Percentiles rank a stretch among this genome's conserved stretches.
phyloP scores from a whole-genome alignment of 2,329 filamentous ascomycete genomes.

The Elsinoe australis region DNA sequence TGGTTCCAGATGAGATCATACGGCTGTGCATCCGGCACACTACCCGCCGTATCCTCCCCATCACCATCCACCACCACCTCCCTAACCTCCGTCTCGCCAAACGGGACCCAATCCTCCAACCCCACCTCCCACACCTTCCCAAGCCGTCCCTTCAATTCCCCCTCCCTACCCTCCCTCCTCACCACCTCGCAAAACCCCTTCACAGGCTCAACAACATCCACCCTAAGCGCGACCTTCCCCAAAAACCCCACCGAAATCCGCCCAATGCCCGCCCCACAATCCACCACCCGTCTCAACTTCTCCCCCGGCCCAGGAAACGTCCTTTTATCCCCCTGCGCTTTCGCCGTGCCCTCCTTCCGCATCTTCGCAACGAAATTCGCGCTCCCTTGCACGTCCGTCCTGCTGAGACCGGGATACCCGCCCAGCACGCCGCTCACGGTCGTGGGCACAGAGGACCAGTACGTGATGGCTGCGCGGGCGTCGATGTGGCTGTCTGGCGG shows the following conservation, averaged over 20 bases:
- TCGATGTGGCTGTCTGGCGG: constrained; percentile 39
- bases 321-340: constrained; percentile 20
- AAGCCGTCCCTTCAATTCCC: constrained; percentile 29
- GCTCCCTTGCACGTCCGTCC: constrained; percentile 64
- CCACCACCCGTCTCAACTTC: constrained; percentile 41
- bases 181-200: constrained; percentile 67
- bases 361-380: constrained; percentile 63
- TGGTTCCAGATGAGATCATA: constrained; percentile 87
- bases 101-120: constrained; percentile 59
- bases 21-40: constrained; percentile 24
- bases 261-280: constrained; percentile 67
- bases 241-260: constrained; percentile 73
- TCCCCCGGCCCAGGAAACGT: constrained; percentile 24
- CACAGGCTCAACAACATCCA: constrained; percentile 83
- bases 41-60: background rate
- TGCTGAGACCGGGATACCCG: constrained; percentile 59
- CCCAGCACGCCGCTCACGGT: constrained; percentile 72
- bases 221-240: constrained; percentile 57
- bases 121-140: constrained; percentile 65
- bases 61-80: background rate
- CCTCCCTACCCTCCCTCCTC: constrained; percentile 30
- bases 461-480: constrained; percentile 37
- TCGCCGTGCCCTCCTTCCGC: constrained; percentile 32
- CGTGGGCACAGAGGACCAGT: constrained; percentile 47
- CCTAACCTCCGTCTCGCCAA: constrained; percentile 1